These are phyloP conservation scores for Trichoderma sp. DNA, from an alignment of 2,329 filamentous ascomycete genomes.

Conservation along the genomic window DNA sequence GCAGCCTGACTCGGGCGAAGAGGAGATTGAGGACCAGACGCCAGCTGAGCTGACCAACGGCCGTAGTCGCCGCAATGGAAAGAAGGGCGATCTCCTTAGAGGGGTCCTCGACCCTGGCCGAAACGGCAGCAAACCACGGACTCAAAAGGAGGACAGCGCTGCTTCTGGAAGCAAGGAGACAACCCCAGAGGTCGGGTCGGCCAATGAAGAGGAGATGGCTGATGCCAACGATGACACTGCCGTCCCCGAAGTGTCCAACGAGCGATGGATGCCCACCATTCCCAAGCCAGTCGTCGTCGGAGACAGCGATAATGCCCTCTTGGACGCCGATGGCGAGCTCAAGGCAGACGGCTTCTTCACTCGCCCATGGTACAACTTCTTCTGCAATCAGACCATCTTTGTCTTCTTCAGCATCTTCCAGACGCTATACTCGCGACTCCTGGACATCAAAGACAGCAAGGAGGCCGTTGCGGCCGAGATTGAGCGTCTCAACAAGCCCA, in stretches of 20 bases:
- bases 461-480: conserved; percentile 74
- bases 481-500: conserved; percentile 69
- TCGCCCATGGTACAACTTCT: conserved; percentile 83
- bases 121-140: conserved; percentile 68
- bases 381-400: conserved; percentile 87
- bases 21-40: conserved; percentile 73
- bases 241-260: conserved; percentile 64
- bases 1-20: conserved; percentile 70
- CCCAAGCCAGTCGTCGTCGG: conserved; percentile 58
- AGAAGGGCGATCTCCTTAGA: conserved; percentile 79
- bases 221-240: conserved; percentile 61
- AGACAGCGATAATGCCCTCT: conserved; percentile 58
- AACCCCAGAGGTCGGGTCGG: conserved; percentile 80
- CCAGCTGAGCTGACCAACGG: conserved; percentile 72
- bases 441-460: conserved; percentile 80
- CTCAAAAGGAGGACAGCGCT: conserved; percentile 75
- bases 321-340: conserved; percentile 62
- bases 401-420: conserved; percentile 95
- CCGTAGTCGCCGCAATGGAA: conserved; percentile 69
- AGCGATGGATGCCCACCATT: conserved; percentile 65
- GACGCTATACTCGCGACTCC: conserved; percentile 81
- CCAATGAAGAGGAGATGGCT: conserved; percentile 73
- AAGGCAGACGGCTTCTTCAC: conserved; percentile 80
- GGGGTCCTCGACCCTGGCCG: conserved; percentile 80
- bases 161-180: conserved; percentile 81